Evolutionary conservation across 306 rosid genomes (phyloP), one percentile per base, ranked within the genome.

Genomic region (Pyrus bretschneideri): DNA sequence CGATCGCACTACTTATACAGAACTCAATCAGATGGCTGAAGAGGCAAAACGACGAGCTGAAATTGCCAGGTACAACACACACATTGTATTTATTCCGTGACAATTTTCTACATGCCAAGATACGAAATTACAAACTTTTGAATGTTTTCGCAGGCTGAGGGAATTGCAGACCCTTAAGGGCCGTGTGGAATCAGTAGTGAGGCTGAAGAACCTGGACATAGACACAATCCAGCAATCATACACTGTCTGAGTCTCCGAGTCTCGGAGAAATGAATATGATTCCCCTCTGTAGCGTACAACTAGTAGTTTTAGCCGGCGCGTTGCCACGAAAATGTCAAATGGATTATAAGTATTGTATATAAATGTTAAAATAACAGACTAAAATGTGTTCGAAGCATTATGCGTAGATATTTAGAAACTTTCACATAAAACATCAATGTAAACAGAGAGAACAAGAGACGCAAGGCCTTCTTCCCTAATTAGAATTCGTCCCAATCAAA

Each of bases 21-120:
- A 93, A 75, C 89, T 90, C 51, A 87, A 90, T 80, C 91, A 83
- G 68, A 90, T 93, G 92, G 97, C 96, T 21, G 92, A 93, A 82
- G 98, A 88, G 59, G 98, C 97, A 44, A 93, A 83, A 73, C 76
- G 96, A 70, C 81, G 97, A 33, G 98, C 97, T 4, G 96, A 93
- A 83, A 93, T 91, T 79, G 93, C 97, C 19, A 88, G 97, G 97
- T 91, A 82, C 11, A 13, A 64, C 44, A 60, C 69, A 59, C 19
- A 29, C 70, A 10, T 22, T 51, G 79, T 29, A 17, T 76, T 64
- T 11, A 52, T 9, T 44, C 67, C 22, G n/a, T 9, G 49, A 76
- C 15, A 44, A 18, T 31, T 4, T 27, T 11, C 45, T 42, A 15
- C 59, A 11, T 69, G 9, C 11, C 4, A 21, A 14, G 67, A 29